Conservation (phyloP, 352 stramenopile species). For the Chrysophaeum taylorii region DNA sequence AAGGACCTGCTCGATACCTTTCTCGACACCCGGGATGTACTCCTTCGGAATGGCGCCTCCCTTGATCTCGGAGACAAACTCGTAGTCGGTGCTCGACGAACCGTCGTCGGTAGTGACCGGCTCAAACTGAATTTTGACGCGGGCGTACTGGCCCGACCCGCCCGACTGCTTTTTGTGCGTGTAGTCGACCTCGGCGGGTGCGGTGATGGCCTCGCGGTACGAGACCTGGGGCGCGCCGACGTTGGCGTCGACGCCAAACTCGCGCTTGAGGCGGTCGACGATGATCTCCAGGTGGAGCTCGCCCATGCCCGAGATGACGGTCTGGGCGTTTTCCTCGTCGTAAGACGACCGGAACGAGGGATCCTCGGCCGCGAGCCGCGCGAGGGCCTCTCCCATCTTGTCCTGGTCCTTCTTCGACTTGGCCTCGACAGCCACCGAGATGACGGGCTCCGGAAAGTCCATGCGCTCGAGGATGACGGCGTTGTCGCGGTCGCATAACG, state of each 20-base stretch:
- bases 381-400: slow-evolving; percentile 67
- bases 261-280: slow-evolving; percentile 68
- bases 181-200: slow-evolving; percentile 60
- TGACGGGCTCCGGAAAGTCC: slow-evolving; percentile 71
- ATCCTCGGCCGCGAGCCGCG: slow-evolving; percentile 63
- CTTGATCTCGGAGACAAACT: slow-evolving; percentile 66
- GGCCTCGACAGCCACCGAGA: slow-evolving; percentile 68
- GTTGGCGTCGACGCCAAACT: slow-evolving; percentile 69
- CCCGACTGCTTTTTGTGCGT: slow-evolving; percentile 74
- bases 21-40: slow-evolving; percentile 68
- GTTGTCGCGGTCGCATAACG: slow-evolving; percentile 57
- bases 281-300: slow-evolving; percentile 78
- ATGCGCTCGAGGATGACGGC: slow-evolving; percentile 72
- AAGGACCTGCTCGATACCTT: slow-evolving; percentile 66
- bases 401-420: slow-evolving; percentile 73
- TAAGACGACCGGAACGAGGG: slow-evolving; percentile 65
- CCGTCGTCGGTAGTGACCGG: slow-evolving; percentile 46
- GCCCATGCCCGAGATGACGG: slow-evolving; percentile 70
- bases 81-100: slow-evolving; percentile 54
- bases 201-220: slow-evolving; percentile 69
- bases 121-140: slow-evolving; percentile 64
- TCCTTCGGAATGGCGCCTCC: slow-evolving; percentile 64
- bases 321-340: slow-evolving; percentile 62
- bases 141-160: slow-evolving; percentile 64
- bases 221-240: slow-evolving; percentile 63